Evolutionary conservation across 371 early-diverging fungal genomes (phyloP).

Genomic region (Rhizopus arrhizus): DNA sequence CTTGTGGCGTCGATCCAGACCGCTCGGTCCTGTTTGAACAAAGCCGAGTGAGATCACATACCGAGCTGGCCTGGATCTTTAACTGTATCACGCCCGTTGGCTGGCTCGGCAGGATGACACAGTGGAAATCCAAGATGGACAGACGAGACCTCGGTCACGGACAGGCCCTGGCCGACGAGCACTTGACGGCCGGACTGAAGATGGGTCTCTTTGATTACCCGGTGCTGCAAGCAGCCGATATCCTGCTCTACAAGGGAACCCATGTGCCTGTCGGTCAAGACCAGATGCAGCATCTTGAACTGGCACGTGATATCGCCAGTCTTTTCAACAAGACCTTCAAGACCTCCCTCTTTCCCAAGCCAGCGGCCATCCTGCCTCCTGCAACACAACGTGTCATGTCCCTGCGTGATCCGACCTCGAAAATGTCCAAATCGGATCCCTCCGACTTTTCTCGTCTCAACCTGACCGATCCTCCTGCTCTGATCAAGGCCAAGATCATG

Average conservation of each 20-base stretch:
- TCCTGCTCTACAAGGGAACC: conserved; percentile 85
- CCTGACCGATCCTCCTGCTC: conserved; percentile 70
- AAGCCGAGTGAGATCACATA: conserved; percentile 71
- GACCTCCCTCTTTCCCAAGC: conserved; percentile 67
- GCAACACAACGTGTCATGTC: conserved; percentile 85
- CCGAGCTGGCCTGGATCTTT: conserved; percentile 87
- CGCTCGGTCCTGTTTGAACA: conserved; percentile 82
- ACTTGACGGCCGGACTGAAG: conserved; percentile 54
- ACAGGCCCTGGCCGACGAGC: conserved; percentile 52
- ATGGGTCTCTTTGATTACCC: conserved; percentile 92
- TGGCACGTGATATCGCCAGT: conserved; percentile 76
- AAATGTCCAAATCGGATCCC: conserved; percentile 94
- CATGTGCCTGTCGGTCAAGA: conserved; percentile 95
- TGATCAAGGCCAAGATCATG: conserved; percentile 71
- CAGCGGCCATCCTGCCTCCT: conserved; percentile 68
- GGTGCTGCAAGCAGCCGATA: conserved; percentile 94
- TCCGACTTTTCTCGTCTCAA: conserved; percentile 74
- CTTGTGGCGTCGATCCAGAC: conserved; percentile 87
- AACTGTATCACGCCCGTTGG: conserved; percentile 85
- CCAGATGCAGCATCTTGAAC: conserved; percentile 90
- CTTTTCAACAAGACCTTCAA: conserved; percentile 75
- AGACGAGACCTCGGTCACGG: conserved; percentile 32
- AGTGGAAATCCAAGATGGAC: conserved; percentile 84
- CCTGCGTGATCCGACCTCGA: conserved; percentile 70
- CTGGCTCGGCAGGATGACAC: conserved; percentile 92